Conservation (phyloP, 352 stramenopile genomes). For the Globisporangium abappressorium region DNA sequence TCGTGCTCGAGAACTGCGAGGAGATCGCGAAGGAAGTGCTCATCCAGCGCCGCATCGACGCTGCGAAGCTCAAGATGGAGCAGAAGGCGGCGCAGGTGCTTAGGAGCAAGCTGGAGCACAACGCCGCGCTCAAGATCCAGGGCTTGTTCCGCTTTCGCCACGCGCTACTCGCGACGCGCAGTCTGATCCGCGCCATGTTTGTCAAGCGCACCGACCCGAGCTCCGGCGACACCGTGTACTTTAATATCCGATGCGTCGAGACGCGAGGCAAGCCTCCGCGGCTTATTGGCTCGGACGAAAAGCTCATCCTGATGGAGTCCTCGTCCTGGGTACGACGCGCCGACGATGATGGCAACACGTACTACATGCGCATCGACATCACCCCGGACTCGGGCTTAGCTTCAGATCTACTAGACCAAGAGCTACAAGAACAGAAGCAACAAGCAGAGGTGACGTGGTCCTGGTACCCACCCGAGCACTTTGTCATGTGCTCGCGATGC, state of each 20-base stretch:
- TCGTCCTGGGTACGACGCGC: constrained; percentile 55
- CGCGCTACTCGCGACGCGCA: constrained; percentile 35
- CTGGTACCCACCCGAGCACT: constrained; percentile 48
- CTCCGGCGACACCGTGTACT: constrained; percentile 52
- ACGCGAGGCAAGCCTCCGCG: constrained; percentile 32
- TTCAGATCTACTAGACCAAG: background rate
- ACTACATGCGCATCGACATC: constrained; percentile 48
- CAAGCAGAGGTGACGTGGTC: constrained; percentile 11
- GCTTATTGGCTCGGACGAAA: constrained; percentile 52
- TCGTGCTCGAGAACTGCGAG: constrained; percentile 66
- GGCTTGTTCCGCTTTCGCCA: constrained; percentile 58
- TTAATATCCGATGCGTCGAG: constrained; percentile 49
- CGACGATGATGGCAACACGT: constrained; percentile 42
- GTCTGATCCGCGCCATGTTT: constrained; percentile 49
- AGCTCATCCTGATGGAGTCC: constrained; percentile 52
- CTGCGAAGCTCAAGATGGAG: constrained; percentile 29
- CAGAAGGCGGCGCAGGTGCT: constrained; percentile 25
- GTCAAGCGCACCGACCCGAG: constrained; percentile 61
- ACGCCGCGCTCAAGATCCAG: constrained; percentile 54
- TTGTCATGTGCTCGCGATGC: constrained; percentile 53
- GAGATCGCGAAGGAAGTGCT: constrained; percentile 56
- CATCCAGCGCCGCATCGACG: constrained; percentile 47
- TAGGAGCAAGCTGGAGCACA: constrained; percentile 30
- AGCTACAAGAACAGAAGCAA: background rate
- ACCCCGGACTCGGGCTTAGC: background rate